phyloP scores from a whole-genome alignment of 2,329 filamentous ascomycete genomes.

The Aspergillus chevalieri region DNA sequence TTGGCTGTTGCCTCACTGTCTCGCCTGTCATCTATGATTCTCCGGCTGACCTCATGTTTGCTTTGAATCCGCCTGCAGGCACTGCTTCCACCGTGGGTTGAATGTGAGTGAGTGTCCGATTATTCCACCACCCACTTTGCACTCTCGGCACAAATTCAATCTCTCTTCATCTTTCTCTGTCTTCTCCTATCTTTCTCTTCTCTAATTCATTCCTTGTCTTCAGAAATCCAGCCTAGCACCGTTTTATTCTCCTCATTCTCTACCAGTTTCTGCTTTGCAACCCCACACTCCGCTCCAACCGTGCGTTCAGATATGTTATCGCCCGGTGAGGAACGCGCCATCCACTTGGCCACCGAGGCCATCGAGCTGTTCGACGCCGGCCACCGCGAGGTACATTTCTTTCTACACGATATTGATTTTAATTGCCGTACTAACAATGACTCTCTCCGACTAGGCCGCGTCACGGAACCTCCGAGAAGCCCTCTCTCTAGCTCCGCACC shows the following conservation, averaged over 20 bases:
- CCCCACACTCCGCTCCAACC: background rate
- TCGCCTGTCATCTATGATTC: background rate
- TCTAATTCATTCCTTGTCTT: too few species aligned
- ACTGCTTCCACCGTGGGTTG: background rate
- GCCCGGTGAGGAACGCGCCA: conserved; percentile 41
- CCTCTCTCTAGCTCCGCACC: conserved; percentile 41
- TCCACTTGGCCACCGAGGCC: conserved; percentile 41
- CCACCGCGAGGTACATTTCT: conserved; percentile 37
- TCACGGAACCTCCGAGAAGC: conserved; percentile 45
- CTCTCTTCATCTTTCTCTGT: background rate
- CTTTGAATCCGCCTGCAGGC: conserved; percentile 1
- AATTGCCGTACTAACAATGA: background rate
- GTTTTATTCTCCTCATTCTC: too few species aligned
- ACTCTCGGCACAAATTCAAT: background rate
- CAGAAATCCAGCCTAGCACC: too few species aligned
- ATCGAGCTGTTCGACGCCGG: conserved; percentile 42
- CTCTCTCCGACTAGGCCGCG: conserved; percentile 31
- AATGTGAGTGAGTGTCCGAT: background rate
- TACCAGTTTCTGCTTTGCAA: too few species aligned
- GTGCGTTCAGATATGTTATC: conserved; percentile 32
- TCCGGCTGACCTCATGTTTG: background rate
- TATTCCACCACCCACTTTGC: background rate
- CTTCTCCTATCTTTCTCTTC: too few species aligned
- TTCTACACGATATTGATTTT: background rate
- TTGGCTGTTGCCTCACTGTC: background rate